phyloP scores from a whole-genome alignment of 805 yeast species.

The Kurtzmaniella fragi region DNA sequence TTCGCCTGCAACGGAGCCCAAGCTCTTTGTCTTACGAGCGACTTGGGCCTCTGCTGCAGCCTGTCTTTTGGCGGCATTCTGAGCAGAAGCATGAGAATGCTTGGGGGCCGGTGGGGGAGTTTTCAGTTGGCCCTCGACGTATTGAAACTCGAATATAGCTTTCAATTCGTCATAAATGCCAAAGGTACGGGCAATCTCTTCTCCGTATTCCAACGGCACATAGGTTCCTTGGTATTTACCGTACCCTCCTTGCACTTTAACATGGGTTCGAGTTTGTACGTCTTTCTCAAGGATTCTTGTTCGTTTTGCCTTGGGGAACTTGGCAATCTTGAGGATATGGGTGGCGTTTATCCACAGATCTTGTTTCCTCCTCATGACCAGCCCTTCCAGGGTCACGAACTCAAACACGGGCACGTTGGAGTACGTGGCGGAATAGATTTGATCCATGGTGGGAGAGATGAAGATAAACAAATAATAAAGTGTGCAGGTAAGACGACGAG shows the following conservation, averaged over 20 bases:
- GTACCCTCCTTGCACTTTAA: slow-evolving; percentile 69
- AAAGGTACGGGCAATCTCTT: slow-evolving; percentile 33
- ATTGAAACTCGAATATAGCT: slow-evolving; percentile 61
- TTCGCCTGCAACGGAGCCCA: slow-evolving; percentile 20
- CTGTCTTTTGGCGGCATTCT: slow-evolving; percentile 33
- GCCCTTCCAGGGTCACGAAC: slow-evolving; percentile 63
- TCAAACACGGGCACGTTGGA: slow-evolving; percentile 69
- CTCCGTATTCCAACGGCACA: slow-evolving; percentile 39
- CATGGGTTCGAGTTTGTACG: slow-evolving; percentile 59
- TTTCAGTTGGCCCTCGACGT: slow-evolving; percentile 34
- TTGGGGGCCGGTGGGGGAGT: slow-evolving; percentile 47
- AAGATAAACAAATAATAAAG: no score
- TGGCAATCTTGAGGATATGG: slow-evolving; percentile 64
- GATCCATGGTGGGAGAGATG: slow-evolving; percentile 9
- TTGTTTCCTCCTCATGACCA: slow-evolving; percentile 59
- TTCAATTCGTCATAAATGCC: slow-evolving; percentile 48
- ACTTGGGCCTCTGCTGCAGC: slow-evolving; percentile 5
- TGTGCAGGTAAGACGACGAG: background rate
- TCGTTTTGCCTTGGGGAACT: slow-evolving; percentile 59
- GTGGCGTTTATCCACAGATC: slow-evolving; percentile 72
- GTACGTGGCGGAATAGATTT: slow-evolving; percentile 68
- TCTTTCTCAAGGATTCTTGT: slow-evolving; percentile 62
- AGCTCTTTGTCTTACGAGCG: slow-evolving; percentile 12
- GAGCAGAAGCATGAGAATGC: slow-evolving; percentile 43
- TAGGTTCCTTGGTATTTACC: slow-evolving; percentile 59